Percentiles rank a stretch among this genome's conserved stretches.
phyloP scores from a whole-genome alignment of 805 yeast species.

The Kuraishia floccosa region DNA sequence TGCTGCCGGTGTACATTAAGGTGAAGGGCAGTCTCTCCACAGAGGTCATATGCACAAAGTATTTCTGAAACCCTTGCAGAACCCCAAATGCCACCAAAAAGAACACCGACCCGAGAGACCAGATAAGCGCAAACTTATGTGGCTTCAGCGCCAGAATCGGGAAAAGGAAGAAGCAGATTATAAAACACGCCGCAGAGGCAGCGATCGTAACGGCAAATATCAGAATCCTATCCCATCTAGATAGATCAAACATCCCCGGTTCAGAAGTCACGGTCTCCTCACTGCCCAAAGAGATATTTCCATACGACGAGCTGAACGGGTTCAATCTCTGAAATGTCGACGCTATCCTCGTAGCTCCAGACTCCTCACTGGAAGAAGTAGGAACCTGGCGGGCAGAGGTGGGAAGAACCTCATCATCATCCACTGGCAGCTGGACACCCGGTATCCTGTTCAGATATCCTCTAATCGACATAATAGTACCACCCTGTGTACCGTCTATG shows the following conservation, averaged over 20 bases:
- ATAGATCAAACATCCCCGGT: slow-evolving; percentile 35
- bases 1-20: slow-evolving; percentile 58
- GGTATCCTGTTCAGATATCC: slow-evolving; percentile 9
- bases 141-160: slow-evolving; percentile 80
- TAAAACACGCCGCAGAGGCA: slow-evolving; percentile 64
- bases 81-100: slow-evolving; percentile 79
- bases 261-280: slow-evolving; percentile 23
- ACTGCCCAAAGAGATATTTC: slow-evolving; percentile 5
- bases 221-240: slow-evolving; percentile 66
- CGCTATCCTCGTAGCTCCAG: slow-evolving; percentile 4
- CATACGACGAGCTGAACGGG: slow-evolving; percentile 3
- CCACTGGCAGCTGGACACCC: slow-evolving; percentile 10
- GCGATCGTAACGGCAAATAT: slow-evolving; percentile 65
- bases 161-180: slow-evolving; percentile 63
- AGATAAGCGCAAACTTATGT: slow-evolving; percentile 69
- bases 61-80: slow-evolving; percentile 78
- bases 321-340: slow-evolving; percentile 6
- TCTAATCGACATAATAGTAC: slow-evolving; percentile 5
- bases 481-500: too few relatives aligned
- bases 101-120: slow-evolving; percentile 80
- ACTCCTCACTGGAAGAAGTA: slow-evolving; percentile 3
- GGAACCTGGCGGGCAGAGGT: slow-evolving; percentile 1
- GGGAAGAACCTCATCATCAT: slow-evolving; percentile 4
- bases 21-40: slow-evolving; percentile 68
- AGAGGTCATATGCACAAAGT: slow-evolving; percentile 54